A percentile compares a stretch with the other conserved stretches of the same genome.
Conservation (phyloP, 2,329 filamentous ascomycete species). For the Talaromyces atroroseus region DNA sequence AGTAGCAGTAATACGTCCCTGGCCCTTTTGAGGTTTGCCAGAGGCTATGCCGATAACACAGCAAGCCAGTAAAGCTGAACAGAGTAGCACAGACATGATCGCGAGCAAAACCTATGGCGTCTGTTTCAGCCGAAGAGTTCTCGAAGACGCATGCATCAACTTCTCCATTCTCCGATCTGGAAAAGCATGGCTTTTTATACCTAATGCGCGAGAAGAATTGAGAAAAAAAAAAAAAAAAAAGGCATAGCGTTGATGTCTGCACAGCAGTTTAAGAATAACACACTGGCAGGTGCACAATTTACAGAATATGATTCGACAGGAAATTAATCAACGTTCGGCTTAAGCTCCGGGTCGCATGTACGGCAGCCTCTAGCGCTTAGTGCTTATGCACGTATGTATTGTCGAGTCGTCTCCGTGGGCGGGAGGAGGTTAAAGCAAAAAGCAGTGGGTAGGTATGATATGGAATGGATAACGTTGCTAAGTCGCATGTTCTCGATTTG, state of each 20-base stretch:
- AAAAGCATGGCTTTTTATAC: background rate
- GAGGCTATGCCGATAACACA: background rate
- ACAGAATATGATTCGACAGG: background rate
- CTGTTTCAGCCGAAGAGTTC: background rate
- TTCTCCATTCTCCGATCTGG: background rate
- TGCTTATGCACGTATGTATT: no score
- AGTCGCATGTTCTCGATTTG: no score
- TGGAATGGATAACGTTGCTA: no score
- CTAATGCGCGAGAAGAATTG: background rate
- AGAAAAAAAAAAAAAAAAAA: no score
- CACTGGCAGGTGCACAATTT: background rate
- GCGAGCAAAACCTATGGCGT: background rate
- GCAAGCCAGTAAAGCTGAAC: slow-evolving; percentile 1
- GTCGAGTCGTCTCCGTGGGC: no score
- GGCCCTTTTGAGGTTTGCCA: slow-evolving; percentile 5
- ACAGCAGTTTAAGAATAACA: no score
- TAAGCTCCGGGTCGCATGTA: background rate
- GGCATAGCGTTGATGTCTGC: background rate
- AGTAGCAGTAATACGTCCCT: slow-evolving; percentile 1
- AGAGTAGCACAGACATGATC: background rate
- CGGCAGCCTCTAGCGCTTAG: no score
- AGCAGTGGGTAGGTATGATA: no score
- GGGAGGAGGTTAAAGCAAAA: no score
- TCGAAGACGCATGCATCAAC: background rate
- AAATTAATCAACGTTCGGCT: background rate